phyloP scores from a whole-genome alignment of 768 basidiomycete species.

The Amanita phalloides region DNA sequence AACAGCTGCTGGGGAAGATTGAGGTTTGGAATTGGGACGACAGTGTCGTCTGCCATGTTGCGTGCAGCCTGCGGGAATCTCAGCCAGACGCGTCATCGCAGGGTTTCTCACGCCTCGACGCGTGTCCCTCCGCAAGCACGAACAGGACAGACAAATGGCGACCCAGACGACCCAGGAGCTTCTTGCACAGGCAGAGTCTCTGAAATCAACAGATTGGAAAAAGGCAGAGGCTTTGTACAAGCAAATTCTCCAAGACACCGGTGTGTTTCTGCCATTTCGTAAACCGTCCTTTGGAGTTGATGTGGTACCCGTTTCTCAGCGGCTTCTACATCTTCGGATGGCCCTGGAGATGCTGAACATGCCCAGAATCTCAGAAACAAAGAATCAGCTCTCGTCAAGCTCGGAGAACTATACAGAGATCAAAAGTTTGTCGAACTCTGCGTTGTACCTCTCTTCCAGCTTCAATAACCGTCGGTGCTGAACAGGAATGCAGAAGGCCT shows the following conservation, averaged over 20 bases:
- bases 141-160: conserved; percentile 5
- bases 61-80: conserved; percentile 7
- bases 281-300: neutral
- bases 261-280: conserved; percentile 11
- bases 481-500: conserved; percentile 74
- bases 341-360: conserved; percentile 25
- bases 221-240: conserved; percentile 71
- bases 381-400: conserved; percentile 74
- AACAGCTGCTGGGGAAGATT: conserved; percentile 73
- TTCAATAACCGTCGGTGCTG: neutral
- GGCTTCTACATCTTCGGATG: conserved; percentile 10
- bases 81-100: conserved; percentile 23
- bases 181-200: conserved; percentile 45
- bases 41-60: conserved; percentile 73
- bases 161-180: conserved; percentile 28
- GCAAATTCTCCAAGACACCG: conserved; percentile 42
- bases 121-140: conserved; percentile 15
- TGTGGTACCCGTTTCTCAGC: neutral
- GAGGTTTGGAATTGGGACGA: conserved; percentile 83
- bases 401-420: conserved; percentile 82
- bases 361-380: conserved; percentile 66
- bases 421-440: conserved; percentile 46
- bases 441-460: neutral
- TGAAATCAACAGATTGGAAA: conserved; percentile 34
- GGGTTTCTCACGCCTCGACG: conserved; percentile 20